A percentile compares a stretch with the other conserved stretches of the same genome.
phyloP scores from a whole-genome alignment of 495 filamentous ascomycete genomes.

The Aspergillus diversus region DNA sequence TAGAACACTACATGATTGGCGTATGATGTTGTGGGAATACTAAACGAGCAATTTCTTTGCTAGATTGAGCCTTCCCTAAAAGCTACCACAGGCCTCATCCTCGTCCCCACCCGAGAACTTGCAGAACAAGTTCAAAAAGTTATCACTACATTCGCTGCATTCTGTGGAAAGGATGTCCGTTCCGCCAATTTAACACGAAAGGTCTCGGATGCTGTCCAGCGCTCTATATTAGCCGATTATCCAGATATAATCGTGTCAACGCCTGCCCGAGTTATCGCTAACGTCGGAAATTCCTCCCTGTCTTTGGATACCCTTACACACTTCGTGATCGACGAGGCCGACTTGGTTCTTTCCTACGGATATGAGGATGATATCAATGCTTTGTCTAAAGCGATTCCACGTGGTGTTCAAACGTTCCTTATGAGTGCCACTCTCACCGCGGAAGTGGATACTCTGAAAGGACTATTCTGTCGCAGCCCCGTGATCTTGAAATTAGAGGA shows the following conservation, averaged over 20 bases:
- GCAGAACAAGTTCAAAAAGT: slow-evolving; percentile 85
- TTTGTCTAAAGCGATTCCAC: slow-evolving; percentile 74
- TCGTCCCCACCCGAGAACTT: slow-evolving; percentile 93
- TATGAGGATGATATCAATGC: slow-evolving; percentile 87
- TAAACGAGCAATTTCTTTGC: not conserved
- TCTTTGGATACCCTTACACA: slow-evolving; percentile 70
- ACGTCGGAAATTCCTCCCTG: slow-evolving; percentile 70
- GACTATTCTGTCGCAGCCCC: slow-evolving; percentile 83
- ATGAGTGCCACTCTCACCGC: slow-evolving; percentile 90
- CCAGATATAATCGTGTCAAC: slow-evolving; percentile 92
- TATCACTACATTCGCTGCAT: slow-evolving; percentile 70
- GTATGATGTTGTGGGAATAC: not conserved
- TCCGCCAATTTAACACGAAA: slow-evolving; percentile 85
- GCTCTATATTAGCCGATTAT: slow-evolving; percentile 80
- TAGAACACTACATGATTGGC: not conserved
- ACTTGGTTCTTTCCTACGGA: slow-evolving; percentile 91
- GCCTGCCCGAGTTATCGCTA: slow-evolving; percentile 72
- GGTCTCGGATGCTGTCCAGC: slow-evolving; percentile 81
- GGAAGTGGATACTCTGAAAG: slow-evolving; percentile 84
- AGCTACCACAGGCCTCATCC: slow-evolving; percentile 71
- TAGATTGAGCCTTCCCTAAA: slow-evolving; percentile 47
- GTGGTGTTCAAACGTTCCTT: slow-evolving; percentile 85
- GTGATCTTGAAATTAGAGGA: slow-evolving; percentile 77
- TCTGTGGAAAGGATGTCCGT: slow-evolving; percentile 82
- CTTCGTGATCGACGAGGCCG: slow-evolving; percentile 93